phyloP scores from a whole-genome alignment of 1,284 basidiomycete genomes.

The Tilletiaria anomala region DNA sequence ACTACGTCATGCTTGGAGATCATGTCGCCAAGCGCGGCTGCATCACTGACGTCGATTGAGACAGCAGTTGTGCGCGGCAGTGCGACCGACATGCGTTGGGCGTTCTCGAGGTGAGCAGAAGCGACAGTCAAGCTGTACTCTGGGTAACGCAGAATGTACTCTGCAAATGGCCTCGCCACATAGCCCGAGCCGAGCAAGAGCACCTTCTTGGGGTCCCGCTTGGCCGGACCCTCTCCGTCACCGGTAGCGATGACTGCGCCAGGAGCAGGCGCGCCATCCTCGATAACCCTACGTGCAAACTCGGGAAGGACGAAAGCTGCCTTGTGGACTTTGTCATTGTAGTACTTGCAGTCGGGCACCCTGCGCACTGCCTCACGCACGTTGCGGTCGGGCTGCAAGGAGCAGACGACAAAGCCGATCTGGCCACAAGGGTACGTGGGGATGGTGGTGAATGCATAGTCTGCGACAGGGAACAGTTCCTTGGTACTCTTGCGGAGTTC shows the following conservation, averaged over 20 bases:
- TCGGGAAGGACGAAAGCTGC: constrained; percentile 81
- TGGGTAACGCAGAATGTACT: constrained; percentile 73
- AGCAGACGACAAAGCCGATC: constrained; percentile 87
- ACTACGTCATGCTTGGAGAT: constrained; percentile 82
- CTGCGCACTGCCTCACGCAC: constrained; percentile 46
- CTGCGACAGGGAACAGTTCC: constrained; percentile 65
- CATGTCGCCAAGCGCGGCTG: constrained; percentile 59
- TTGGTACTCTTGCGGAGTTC: constrained; percentile 60
- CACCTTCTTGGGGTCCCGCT: constrained; percentile 52
- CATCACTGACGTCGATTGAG: constrained; percentile 67
- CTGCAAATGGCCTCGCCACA: constrained; percentile 82
- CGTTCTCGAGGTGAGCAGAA: constrained; percentile 44
- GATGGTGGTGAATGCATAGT: constrained; percentile 92
- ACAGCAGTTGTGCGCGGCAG: constrained; percentile 55
- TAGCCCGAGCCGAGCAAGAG: constrained; percentile 87
- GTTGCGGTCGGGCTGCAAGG: constrained; percentile 48
- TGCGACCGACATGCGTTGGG: constrained; percentile 53
- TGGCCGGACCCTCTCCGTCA: constrained; percentile 41
- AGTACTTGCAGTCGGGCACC: constrained; percentile 57
- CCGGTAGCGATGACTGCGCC: constrained; percentile 43
- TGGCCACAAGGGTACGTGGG: constrained; percentile 95
- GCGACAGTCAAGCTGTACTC: constrained; percentile 70
- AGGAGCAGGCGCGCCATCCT: constrained; percentile 32
- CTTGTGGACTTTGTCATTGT: constrained; percentile 67
- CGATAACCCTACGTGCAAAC: constrained; percentile 54